These are phyloP conservation scores for Bacidia rubella DNA, from an alignment of 495 filamentous ascomycete genomes.

Conservation along the genomic window DNA sequence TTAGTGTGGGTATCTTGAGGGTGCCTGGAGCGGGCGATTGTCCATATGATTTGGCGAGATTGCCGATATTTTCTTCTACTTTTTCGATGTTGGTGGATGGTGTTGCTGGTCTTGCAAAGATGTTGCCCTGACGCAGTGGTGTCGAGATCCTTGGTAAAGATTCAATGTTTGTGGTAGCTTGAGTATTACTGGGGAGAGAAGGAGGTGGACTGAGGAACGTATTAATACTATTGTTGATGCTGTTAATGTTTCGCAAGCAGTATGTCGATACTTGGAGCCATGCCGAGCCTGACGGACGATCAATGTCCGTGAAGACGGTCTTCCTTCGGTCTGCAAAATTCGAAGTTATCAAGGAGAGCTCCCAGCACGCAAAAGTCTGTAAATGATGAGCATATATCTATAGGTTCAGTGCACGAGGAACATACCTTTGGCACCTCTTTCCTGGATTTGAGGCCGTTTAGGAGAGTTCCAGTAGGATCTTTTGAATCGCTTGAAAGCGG, in stretches of 20 bases:
- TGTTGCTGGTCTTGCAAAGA: constrained; percentile 38
- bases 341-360: constrained; percentile 65
- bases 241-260: constrained; percentile 52
- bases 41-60: constrained; percentile 44
- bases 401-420: constrained; percentile 7
- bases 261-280: constrained; percentile 66
- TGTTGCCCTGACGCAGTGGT: constrained; percentile 43
- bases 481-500: constrained; percentile 73
- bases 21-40: constrained; percentile 28
- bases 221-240: constrained; percentile 50
- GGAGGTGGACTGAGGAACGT: constrained; percentile 38
- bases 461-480: constrained; percentile 82
- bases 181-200: constrained; percentile 22
- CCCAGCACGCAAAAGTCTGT: constrained; percentile 80
- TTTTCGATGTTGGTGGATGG: constrained; percentile 34
- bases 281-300: constrained; percentile 60
- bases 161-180: constrained; percentile 21
- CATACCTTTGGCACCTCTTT: constrained; percentile 47
- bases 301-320: constrained; percentile 77
- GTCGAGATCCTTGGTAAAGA: constrained; percentile 34
- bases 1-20: constrained; percentile 7
- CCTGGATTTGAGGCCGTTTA: constrained; percentile 69
- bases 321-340: constrained; percentile 59
- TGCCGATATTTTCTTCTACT: constrained; percentile 38
- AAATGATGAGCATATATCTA: constrained; percentile 16